Evolutionary conservation across 495 filamentous ascomycete species (phyloP), one percentile per base, ranked within the genome.

Genomic region (Clohesyomyces aquaticus): DNA sequence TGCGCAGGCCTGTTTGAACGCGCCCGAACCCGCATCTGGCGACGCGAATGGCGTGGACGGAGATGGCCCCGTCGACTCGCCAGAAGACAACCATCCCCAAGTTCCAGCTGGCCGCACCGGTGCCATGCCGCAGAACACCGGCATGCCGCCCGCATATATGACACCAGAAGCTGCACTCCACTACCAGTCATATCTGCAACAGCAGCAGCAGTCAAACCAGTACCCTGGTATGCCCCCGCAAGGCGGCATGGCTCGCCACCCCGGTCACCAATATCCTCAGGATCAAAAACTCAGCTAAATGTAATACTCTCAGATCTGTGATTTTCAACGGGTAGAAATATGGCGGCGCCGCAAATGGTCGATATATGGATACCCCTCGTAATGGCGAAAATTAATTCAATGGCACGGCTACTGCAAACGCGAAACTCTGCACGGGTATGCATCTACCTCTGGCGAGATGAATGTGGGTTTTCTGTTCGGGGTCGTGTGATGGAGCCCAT

Each of bases 1-100:
- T 26, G 42, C 45, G n/a, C 51, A 96, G 94, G 93, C 94, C 38
- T 98, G 94, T 72, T 80, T 98, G 65, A 98, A 98, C 76, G 94
- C 94, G 25, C 95, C 94, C 56, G 94, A 98, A 76, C 91, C 93
- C n/a, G 81, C 89, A n/a, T 83, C 83, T 41, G 86, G 86, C 69
- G 87, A 85, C 70, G 90, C 95, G 72, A 97, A 97, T 66, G 94
- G 94, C 52, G 89, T 97, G 66, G 92, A 96, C 63, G 88, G 68
- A 70, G 78, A 74, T 53, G 66, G 67, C 46, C 56, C 67, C 8
- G 76, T 74, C 55, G 76, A 78, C 35, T 78, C 76, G 3, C 76
- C 76, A 27, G 76, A 78, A 61, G 76, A 78, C 46, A 69, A 65
- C 62, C 76, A 77, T 46, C 65, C 66, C 12, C 72, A 75, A 38